Evolutionary conservation across 2,329 filamentous ascomycete genomes (phyloP), one percentile per base, ranked within the genome.

Genomic region (Aspergillus sp.): DNA sequence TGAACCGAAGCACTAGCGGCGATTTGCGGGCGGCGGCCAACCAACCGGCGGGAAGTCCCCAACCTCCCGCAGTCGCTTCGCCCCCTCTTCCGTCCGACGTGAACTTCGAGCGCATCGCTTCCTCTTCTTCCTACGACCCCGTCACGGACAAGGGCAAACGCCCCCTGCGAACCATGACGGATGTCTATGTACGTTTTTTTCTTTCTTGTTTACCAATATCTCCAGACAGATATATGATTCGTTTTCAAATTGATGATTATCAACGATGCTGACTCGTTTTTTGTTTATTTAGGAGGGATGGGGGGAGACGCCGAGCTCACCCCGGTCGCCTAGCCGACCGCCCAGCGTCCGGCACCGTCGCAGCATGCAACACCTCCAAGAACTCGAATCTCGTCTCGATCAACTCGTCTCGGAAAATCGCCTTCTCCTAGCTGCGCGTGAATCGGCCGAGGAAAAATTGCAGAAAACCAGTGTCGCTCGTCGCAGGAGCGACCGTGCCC

Each of bases 271-370:
- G 50, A 62, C 54, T 18, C 2, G 20, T 53, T 63, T 65, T 63
- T 63, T 65, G 59, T 60, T 61, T 63, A 71, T 67, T 56, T 81
- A 97, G 93, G 92, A 96, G 85, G 94, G 92, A 80, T 93, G 87
- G 82, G 94, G 94, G 79, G 92, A 96, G 80, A 91, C 90, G 78
- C 91, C 77, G 50, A 77, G 85, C 73, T 96, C 92, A 74, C 92
- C 94, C 72, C 88, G 90, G 71, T 98, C 95, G 71, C 95, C 95
- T 57, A 96, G 92, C 68, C 88, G 94, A 77, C 93, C 95, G 69
- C 92, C 93, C 73, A 97, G 92, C 82, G 90, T 99, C 85, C 93
- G 94, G 69, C 93, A 94, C 74, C 91, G 94, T 73, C 95, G 96
- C 78, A 98, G 94, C 83, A 94, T 98, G 88, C 94, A 98, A 79